Conservation (phyloP, 2,329 filamentous ascomycete genomes). For the Knufia fluminis region DNA sequence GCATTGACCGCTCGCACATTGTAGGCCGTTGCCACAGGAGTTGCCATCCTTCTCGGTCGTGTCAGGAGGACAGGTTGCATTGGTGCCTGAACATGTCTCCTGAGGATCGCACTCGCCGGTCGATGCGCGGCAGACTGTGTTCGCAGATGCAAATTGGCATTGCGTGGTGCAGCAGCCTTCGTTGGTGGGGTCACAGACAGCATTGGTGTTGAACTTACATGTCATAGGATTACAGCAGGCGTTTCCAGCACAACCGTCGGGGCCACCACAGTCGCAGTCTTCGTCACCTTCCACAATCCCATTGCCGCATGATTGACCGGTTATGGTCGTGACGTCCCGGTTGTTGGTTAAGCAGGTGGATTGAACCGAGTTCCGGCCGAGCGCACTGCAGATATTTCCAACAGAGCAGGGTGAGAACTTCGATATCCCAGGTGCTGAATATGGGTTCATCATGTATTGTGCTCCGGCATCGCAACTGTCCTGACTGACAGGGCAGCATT, state of each 20-base stretch:
- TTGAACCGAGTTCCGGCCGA: slow-evolving; percentile 68
- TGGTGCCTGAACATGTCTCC: slow-evolving; percentile 69
- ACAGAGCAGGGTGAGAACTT: slow-evolving; percentile 81
- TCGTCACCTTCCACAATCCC: slow-evolving; percentile 92
- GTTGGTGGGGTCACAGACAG: slow-evolving; percentile 60
- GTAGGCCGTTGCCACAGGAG: slow-evolving; percentile 60
- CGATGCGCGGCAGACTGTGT: slow-evolving; percentile 68
- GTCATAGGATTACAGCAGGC: slow-evolving; percentile 75
- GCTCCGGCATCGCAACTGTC: slow-evolving; percentile 63
- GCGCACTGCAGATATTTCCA: slow-evolving; percentile 85
- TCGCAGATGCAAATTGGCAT: slow-evolving; percentile 42
- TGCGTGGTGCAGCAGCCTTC: slow-evolving; percentile 35
- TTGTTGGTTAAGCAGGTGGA: slow-evolving; percentile 76
- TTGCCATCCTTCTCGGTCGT: slow-evolving; percentile 59
- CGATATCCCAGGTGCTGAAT: slow-evolving; percentile 62
- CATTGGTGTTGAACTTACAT: slow-evolving; percentile 68
- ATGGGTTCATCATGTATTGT: slow-evolving; percentile 94
- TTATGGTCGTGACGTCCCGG: slow-evolving; percentile 69
- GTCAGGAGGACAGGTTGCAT: slow-evolving; percentile 66
- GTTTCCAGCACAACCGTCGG: slow-evolving; percentile 61
- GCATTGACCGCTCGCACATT: slow-evolving; percentile 87
- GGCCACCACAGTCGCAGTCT: slow-evolving; percentile 90
- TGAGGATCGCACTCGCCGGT: slow-evolving; percentile 75
- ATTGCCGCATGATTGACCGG: slow-evolving; percentile 82
- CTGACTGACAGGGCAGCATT: slow-evolving; percentile 71